Evolutionary conservation across 768 basidiomycete genomes (phyloP).

Genomic region (Russula ochroleuca): DNA sequence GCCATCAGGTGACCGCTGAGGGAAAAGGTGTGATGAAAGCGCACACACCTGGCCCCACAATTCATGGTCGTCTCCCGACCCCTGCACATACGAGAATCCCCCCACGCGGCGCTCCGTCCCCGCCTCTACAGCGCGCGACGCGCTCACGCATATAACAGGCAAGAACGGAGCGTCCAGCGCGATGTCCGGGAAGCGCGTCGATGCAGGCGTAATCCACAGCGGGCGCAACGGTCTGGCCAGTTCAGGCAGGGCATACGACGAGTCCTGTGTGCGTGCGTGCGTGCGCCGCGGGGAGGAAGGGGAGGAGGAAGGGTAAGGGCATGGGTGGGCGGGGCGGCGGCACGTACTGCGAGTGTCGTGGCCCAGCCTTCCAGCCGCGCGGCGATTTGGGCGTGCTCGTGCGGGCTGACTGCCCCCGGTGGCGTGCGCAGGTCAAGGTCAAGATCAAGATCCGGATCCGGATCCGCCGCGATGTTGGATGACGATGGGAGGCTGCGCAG

Average conservation of each 20-base stretch:
- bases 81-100: constrained; percentile 89
- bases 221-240: constrained; percentile 70
- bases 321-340: not conserved
- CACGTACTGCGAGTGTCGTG: constrained; percentile 51
- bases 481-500: constrained; percentile 25
- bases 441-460: not conserved
- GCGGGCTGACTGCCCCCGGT: constrained; percentile 57
- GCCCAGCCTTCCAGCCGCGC: constrained; percentile 64
- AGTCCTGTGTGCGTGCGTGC: constrained; percentile 49
- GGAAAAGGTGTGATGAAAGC: constrained; percentile 26
- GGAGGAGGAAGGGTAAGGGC: not conserved
- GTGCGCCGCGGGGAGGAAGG: too few relatives aligned
- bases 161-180: constrained; percentile 39
- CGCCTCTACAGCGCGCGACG: constrained; percentile 64
- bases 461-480: constrained; percentile 40
- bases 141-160: constrained; percentile 82
- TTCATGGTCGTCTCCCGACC: constrained; percentile 94
- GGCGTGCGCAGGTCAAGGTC: constrained; percentile 58
- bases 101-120: constrained; percentile 55
- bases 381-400: constrained; percentile 82
- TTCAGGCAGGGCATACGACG: constrained; percentile 62
- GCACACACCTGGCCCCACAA: constrained; percentile 68
- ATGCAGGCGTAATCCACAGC: constrained; percentile 82
- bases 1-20: not conserved
- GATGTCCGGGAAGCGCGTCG: constrained; percentile 46